phyloP scores from a whole-genome alignment of 768 basidiomycete species.

The Gelatoporia subvermispora region DNA sequence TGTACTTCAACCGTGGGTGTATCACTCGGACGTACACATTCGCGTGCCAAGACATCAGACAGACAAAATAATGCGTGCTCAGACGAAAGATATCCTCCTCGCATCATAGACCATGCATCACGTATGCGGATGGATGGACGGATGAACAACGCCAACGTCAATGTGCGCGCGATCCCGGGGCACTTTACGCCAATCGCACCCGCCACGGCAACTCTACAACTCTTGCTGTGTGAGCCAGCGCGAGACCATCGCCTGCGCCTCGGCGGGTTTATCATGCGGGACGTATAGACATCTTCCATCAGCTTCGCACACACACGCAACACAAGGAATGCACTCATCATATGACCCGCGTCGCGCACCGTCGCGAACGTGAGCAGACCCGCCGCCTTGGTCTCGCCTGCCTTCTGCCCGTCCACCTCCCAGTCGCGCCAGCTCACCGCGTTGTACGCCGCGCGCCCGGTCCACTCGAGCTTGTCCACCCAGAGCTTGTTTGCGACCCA shows the following conservation, averaged over 20 bases:
- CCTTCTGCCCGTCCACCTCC: slow-evolving; percentile 49
- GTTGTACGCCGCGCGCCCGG: slow-evolving; percentile 49
- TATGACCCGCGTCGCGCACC: slow-evolving; percentile 58
- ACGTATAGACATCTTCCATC: slow-evolving; percentile 35
- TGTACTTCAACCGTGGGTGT: too few species aligned
- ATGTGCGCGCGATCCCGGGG: too few species aligned
- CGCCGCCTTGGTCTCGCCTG: slow-evolving; percentile 51
- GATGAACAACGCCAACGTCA: too few species aligned
- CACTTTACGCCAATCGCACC: too few species aligned
- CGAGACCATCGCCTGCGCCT: slow-evolving; percentile 57
- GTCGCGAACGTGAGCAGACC: slow-evolving; percentile 62
- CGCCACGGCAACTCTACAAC: slow-evolving; percentile 6
- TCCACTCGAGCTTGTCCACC: slow-evolving; percentile 73
- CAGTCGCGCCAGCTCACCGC: slow-evolving; percentile 51
- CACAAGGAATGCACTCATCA: slow-evolving; percentile 38
- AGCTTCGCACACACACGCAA: slow-evolving; percentile 1
- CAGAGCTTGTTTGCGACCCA: slow-evolving; percentile 75
- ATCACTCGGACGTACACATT: too few species aligned
- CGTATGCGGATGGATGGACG: too few species aligned
- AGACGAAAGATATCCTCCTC: too few species aligned
- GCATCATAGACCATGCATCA: too few species aligned
- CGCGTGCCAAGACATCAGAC: too few species aligned
- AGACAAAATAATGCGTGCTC: too few species aligned
- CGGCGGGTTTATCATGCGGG: slow-evolving; percentile 64
- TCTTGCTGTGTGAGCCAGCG: slow-evolving; percentile 51